phyloP scores from a whole-genome alignment of 495 filamentous ascomycete species.

The Aspergillus taichungensis region DNA sequence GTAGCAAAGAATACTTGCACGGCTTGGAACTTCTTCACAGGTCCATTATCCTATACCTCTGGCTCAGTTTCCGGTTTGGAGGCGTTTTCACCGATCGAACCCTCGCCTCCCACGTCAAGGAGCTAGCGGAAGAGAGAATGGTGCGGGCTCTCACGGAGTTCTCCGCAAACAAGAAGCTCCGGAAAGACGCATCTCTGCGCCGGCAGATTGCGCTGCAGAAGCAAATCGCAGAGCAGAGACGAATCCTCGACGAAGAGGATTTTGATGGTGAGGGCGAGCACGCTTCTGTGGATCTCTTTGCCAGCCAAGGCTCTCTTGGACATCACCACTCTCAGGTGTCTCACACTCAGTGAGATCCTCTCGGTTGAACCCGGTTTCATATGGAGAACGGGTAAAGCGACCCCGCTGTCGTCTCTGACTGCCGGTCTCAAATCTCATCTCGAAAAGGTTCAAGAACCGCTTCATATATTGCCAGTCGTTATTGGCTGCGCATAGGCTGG shows the following conservation, averaged over 20 bases:
- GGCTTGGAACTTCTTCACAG: conserved; percentile 72
- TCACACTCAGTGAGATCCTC: neutral
- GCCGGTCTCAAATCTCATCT: no score
- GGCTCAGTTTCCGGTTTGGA: conserved; percentile 64
- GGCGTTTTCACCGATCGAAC: conserved; percentile 72
- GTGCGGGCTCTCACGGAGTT: conserved; percentile 52
- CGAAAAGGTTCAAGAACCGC: no score
- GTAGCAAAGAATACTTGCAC: conserved; percentile 44
- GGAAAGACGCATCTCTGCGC: conserved; percentile 32
- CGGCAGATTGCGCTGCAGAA: conserved; percentile 36
- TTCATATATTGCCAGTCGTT: no score
- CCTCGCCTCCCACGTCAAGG: conserved; percentile 73
- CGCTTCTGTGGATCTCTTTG: conserved; percentile 4
- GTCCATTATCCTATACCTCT: conserved; percentile 73
- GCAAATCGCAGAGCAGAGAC: conserved; percentile 23
- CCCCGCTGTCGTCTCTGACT: no score
- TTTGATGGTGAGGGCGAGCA: conserved; percentile 9
- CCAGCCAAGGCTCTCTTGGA: conserved; percentile 5
- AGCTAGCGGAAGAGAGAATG: conserved; percentile 69
- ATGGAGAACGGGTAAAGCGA: neutral
- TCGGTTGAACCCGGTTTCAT: neutral
- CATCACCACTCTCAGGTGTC: neutral
- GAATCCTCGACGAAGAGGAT: conserved; percentile 14
- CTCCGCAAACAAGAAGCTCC: conserved; percentile 39
- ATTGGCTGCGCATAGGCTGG: no score